These are phyloP conservation scores for Rhodotorula sp. DNA, from an alignment of 1,284 basidiomycete genomes.

Conservation along the genomic window DNA sequence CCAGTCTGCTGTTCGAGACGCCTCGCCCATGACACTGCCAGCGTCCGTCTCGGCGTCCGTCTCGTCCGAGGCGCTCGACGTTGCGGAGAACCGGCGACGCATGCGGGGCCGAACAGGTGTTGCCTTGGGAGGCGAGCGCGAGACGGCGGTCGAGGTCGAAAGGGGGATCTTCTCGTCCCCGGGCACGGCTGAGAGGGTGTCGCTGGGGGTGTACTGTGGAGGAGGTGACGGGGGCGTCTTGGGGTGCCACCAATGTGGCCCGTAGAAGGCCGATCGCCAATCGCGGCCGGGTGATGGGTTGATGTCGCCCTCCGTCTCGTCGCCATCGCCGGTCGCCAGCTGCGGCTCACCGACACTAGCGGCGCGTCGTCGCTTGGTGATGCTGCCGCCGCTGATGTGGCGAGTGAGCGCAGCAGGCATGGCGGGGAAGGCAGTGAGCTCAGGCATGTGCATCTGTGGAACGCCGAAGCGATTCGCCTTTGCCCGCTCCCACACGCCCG, in stretches of 20 bases:
- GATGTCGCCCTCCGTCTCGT: constrained; percentile 12
- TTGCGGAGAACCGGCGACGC: constrained; percentile 9
- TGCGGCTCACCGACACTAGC: background rate
- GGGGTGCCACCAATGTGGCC: constrained; percentile 14
- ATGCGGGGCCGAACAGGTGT: background rate
- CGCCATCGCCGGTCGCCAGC: background rate
- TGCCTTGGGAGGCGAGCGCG: background rate
- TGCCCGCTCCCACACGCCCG: constrained; percentile 32
- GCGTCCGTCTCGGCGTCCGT: constrained; percentile 15
- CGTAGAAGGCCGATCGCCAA: constrained; percentile 22
- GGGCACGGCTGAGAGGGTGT: constrained; percentile 7
- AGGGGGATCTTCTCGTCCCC: background rate
- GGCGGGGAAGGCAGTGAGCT: constrained; percentile 23
- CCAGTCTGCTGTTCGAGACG: too few species aligned
- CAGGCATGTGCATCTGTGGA: constrained; percentile 20
- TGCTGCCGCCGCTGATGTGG: constrained; percentile 8
- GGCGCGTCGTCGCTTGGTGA: background rate
- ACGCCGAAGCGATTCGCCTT: constrained; percentile 27
- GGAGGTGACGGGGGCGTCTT: constrained; percentile 37
- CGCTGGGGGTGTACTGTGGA: constrained; percentile 31
- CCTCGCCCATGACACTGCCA: background rate
- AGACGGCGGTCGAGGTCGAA: too few species aligned
- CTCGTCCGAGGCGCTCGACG: constrained; percentile 14
- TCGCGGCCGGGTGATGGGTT: background rate
- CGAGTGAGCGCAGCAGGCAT: constrained; percentile 25